Conservation (phyloP, 306 rosid genomes). For the Rosa rugosa region DNA sequence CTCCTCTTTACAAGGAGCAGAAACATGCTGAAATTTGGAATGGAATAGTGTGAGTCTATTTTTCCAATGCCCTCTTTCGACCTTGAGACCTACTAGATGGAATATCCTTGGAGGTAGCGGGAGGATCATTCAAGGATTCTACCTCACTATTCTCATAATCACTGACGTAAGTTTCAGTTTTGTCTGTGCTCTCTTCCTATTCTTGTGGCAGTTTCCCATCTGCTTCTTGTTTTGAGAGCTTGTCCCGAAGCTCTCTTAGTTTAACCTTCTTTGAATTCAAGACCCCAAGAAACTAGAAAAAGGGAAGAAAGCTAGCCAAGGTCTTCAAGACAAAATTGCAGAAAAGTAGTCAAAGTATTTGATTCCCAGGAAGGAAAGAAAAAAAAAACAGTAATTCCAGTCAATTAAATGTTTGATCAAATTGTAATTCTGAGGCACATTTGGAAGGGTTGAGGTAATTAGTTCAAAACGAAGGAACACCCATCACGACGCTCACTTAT, state of each 20-base stretch:
- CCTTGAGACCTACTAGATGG: slow-evolving; percentile 33
- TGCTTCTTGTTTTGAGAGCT: slow-evolving; percentile 39
- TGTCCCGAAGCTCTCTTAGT: slow-evolving; percentile 70
- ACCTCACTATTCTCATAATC: slow-evolving; percentile 41
- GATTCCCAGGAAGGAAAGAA: neutral
- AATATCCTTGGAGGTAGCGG: slow-evolving; percentile 45
- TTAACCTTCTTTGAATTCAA: slow-evolving; percentile 84
- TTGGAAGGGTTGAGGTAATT: neutral
- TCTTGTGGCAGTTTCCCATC: slow-evolving; percentile 54
- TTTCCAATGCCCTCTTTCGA: slow-evolving; percentile 36
- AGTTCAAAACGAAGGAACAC: neutral
- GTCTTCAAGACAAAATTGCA: neutral
- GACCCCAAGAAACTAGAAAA: slow-evolving; percentile 72
- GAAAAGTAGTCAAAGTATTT: neutral
- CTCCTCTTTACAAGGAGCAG: neutral
- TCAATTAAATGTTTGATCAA: neutral
- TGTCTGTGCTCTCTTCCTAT: slow-evolving; percentile 63
- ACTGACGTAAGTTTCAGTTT: slow-evolving; percentile 69
- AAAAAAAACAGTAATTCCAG: neutral
- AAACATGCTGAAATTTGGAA: neutral
- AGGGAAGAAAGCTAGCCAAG: slow-evolving; percentile 28
- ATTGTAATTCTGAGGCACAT: neutral
- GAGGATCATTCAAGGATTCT: slow-evolving; percentile 30
- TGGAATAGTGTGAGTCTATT: slow-evolving; percentile 7
- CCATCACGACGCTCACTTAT: too few species aligned